phyloP scores from a whole-genome alignment of 1,139 yeast genomes.

The Taphrina communis region DNA sequence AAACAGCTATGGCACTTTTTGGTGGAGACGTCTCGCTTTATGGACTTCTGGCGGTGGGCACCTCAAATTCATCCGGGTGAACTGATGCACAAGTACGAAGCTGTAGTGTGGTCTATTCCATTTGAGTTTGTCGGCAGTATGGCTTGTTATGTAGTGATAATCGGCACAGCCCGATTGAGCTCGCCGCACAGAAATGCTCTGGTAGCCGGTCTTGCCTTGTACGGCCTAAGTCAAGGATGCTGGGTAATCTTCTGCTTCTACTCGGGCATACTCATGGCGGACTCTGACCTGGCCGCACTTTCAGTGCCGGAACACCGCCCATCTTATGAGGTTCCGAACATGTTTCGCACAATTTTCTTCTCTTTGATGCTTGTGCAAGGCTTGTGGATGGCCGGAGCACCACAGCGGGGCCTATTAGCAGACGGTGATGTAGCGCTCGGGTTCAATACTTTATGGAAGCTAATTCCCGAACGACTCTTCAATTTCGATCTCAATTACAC shows the following conservation, averaged over 20 bases:
- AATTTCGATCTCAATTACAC: constrained; percentile 16
- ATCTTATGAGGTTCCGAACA: background rate
- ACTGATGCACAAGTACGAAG: constrained; percentile 22
- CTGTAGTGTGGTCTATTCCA: constrained; percentile 25
- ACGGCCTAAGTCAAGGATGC: background rate
- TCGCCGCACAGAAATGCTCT: constrained; percentile 2
- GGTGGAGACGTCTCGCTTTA: constrained; percentile 7
- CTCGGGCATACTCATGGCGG: constrained; percentile 29
- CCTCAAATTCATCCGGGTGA: constrained; percentile 2
- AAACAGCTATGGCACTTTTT: constrained; percentile 18
- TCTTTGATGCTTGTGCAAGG: constrained; percentile 8
- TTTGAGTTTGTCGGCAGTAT: constrained; percentile 21
- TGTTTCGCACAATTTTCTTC: constrained; percentile 1
- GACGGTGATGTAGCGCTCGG: constrained; percentile 3
- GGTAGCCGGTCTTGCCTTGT: background rate
- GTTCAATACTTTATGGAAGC: constrained; percentile 15
- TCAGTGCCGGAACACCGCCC: background rate
- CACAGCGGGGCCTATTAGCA: constrained; percentile 6
- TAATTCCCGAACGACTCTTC: constrained; percentile 12
- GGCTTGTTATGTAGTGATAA: constrained; percentile 12
- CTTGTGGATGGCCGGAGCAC: constrained; percentile 25
- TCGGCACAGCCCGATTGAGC: constrained; percentile 13
- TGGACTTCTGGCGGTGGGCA: constrained; percentile 5
- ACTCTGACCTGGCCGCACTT: background rate
- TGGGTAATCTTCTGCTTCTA: constrained; percentile 30